These are phyloP conservation scores for Phaffomyces opuntiae DNA, from an alignment of 805 yeast species.

Conservation along the genomic window DNA sequence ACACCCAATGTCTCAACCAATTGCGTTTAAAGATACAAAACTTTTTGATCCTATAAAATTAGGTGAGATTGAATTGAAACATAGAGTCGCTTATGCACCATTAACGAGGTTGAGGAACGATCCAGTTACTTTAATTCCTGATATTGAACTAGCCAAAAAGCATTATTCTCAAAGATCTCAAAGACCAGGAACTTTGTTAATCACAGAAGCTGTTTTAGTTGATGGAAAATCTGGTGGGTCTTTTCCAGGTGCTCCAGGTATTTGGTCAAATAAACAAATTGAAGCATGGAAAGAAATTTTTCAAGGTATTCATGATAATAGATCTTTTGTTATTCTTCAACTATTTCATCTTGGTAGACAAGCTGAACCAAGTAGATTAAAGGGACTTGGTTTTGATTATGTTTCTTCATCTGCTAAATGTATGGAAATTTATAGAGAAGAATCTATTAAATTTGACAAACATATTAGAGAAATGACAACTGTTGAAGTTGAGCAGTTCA, in stretches of 20 bases:
- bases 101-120: conserved; percentile 38
- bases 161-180: conserved; percentile 50
- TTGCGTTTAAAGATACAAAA: conserved; percentile 10
- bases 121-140: conserved; percentile 27
- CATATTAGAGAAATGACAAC: conserved; percentile 16
- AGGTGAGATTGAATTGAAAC: conserved; percentile 25
- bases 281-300: conserved; percentile 40
- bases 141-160: conserved; percentile 35
- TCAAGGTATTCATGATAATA: conserved; percentile 40
- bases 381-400: conserved; percentile 28
- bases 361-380: conserved; percentile 24
- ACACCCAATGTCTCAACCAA: too few species aligned
- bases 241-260: conserved; percentile 36
- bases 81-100: conserved; percentile 41
- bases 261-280: conserved; percentile 39
- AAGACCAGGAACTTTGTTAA: conserved; percentile 49
- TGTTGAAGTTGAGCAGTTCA: conserved; percentile 30
- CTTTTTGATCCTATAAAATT: conserved; percentile 33
- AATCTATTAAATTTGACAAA: conserved; percentile 25
- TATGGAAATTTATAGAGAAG: conserved; percentile 21
- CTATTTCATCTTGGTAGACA: conserved; percentile 40
- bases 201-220: conserved; percentile 49
- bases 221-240: conserved; percentile 33
- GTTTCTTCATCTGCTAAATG: conserved; percentile 29
- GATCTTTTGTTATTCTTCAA: conserved; percentile 38